A percentile compares a stretch with the other conserved stretches of the same genome.
Conservation (phyloP, 345 rosid species). For the Gossypium stocksii region DNA sequence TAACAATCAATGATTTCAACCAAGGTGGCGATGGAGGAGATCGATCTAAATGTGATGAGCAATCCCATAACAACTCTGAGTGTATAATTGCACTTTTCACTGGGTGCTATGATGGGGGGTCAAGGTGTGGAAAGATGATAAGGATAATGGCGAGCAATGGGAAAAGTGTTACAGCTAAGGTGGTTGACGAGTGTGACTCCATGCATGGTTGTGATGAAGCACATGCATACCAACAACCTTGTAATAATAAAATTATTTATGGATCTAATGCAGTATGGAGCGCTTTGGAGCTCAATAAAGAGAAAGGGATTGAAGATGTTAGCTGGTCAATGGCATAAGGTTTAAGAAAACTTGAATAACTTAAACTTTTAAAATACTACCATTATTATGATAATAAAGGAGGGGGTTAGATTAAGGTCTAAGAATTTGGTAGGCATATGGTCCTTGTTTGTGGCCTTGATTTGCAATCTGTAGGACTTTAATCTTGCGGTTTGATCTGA, state of each 20-base stretch:
- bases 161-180: slow-evolving; percentile 24
- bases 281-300: slow-evolving; percentile 26
- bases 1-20: slow-evolving; percentile 35
- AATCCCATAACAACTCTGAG: slow-evolving; percentile 19
- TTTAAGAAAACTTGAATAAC: not conserved
- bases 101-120: slow-evolving; percentile 27
- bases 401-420: too few relatives aligned
- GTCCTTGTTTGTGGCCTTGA: too few relatives aligned
- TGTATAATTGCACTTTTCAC: slow-evolving; percentile 36
- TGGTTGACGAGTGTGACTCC: slow-evolving; percentile 44
- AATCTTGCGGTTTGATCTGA: too few relatives aligned
- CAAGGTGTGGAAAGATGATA: slow-evolving; percentile 31
- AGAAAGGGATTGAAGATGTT: slow-evolving; percentile 26
- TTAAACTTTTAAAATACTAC: not conserved
- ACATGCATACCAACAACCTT: slow-evolving; percentile 34
- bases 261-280: slow-evolving; percentile 41
- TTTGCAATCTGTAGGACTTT: too few relatives aligned
- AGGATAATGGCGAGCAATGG: slow-evolving; percentile 23
- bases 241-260: slow-evolving; percentile 32
- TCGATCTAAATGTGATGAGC: slow-evolving; percentile 27
- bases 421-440: too few relatives aligned
- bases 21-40: slow-evolving; percentile 32
- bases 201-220: slow-evolving; percentile 34
- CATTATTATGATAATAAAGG: too few relatives aligned
- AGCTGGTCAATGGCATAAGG: slow-evolving; percentile 37